Evolutionary conservation across 2,329 filamentous ascomycete genomes (phyloP), one percentile per base, ranked within the genome.

Genomic region (Xylariaceae sp.): DNA sequence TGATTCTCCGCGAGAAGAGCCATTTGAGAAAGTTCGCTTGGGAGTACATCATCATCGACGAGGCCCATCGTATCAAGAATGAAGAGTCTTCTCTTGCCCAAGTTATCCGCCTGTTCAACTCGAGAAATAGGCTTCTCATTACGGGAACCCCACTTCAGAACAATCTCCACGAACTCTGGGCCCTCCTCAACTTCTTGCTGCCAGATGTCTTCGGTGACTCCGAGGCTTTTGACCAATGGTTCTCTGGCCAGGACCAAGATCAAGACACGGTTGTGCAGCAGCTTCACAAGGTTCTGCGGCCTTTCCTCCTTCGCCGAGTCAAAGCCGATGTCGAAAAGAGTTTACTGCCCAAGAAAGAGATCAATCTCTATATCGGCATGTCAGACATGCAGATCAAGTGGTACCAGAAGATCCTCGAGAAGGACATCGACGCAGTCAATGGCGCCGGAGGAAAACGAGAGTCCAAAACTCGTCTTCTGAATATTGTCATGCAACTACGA

Each of bases 21-120:
- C 89, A 95, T 57, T 69, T 98, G 55, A 95, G 93, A 72, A 97
- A 97, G 67, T 95, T 98, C 65, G 91, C 93, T 0, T 98, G 93
- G 93, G 92, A 98, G 66, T 98, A 98, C 68, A 98, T 98, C 67
- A 95, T 98, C 57, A 95, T 98, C 54, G 93, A 98, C 60, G 93
- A 98, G 70, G 82, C 93, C 2, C 93, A 98, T 67, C 89, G 93
- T 49, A 98, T 98, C 79, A 98, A 98, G 75, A 98, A 98, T 68
- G 93, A 98, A 64, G 90, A 97, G 66, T 98, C 93, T 0, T 96
- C 93, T 0, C 76, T 98, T 3, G 91, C 93, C 3, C 92, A 97
- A 62, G 94, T 97, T 55, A 95, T 98, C 54, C 88, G 93, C 56
- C 74, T 96, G 42, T 98, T 98, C 75, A 88, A 91, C 68, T 98